Conservation (phyloP, 2,329 filamentous ascomycete species). For the Lomentospora prolificans region DNA sequence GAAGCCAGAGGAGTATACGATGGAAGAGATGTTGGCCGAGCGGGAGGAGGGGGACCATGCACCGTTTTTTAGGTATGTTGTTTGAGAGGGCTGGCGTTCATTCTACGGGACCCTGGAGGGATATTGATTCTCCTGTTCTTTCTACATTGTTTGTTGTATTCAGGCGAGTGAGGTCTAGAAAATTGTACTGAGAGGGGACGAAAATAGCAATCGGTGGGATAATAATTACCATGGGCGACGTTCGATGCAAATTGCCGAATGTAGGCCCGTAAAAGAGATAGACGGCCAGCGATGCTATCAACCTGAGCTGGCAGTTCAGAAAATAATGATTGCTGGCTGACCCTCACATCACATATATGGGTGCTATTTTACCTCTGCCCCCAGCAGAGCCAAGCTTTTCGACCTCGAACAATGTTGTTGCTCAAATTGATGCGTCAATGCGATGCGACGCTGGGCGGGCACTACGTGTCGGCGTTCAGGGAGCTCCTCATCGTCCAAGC, state of each 20-base stretch:
- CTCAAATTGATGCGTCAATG: neutral
- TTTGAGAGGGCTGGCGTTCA: too few species aligned
- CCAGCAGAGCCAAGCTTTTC: neutral
- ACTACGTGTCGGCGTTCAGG: neutral
- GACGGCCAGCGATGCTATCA: neutral
- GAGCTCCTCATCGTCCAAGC: too few species aligned
- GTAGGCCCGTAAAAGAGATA: neutral
- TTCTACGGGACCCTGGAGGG: too few species aligned
- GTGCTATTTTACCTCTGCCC: neutral
- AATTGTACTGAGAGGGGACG: too few species aligned
- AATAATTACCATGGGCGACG: neutral
- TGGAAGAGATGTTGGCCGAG: constrained; percentile 42
- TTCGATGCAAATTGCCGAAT: too few species aligned
- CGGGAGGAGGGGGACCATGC: constrained; percentile 47
- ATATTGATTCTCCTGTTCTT: too few species aligned
- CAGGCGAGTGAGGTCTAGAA: too few species aligned
- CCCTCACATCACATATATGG: too few species aligned
- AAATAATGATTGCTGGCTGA: too few species aligned
- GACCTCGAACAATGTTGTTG: neutral
- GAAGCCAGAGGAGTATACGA: constrained; percentile 37
- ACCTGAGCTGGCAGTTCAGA: neutral
- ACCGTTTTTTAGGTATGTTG: constrained; percentile 43
- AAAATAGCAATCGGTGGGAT: constrained; percentile 10
- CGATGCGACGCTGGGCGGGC: neutral
- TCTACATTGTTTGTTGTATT: too few species aligned